phyloP scores from a whole-genome alignment of 768 basidiomycete genomes.

The Rhizopogon vulgaris region DNA sequence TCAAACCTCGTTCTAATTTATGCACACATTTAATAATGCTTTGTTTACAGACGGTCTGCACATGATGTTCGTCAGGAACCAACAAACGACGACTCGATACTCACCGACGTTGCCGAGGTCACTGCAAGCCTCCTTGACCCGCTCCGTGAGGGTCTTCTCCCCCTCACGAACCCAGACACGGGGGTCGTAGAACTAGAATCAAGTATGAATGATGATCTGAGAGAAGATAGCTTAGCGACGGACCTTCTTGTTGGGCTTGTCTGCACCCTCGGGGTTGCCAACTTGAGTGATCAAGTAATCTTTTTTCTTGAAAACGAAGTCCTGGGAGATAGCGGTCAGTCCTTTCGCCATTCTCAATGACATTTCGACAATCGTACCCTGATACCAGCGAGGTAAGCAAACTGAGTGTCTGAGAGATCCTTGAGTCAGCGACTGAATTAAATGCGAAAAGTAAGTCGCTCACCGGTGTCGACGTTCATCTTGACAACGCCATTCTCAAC shows the following conservation, averaged over 20 bases:
- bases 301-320: constrained; percentile 82
- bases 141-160: constrained; percentile 82
- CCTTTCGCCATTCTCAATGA: neutral
- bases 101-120: constrained; percentile 74
- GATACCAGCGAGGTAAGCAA: constrained; percentile 85
- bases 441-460: constrained; percentile 1
- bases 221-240: neutral
- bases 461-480: constrained; percentile 96
- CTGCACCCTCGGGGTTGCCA: constrained; percentile 93
- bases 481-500: constrained; percentile 93
- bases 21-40: neutral
- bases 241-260: constrained; percentile 99
- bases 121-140: constrained; percentile 89
- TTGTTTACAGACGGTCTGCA: constrained; percentile 19
- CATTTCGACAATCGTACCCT: constrained; percentile 38
- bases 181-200: constrained; percentile 76
- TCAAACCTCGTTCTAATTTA: neutral
- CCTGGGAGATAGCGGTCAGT: constrained; percentile 32
- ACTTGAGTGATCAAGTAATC: constrained; percentile 89
- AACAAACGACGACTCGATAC: constrained; percentile 12
- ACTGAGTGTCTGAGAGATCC: constrained; percentile 68
- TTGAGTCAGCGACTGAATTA: constrained; percentile 1
- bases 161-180: constrained; percentile 99
- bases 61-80: neutral
- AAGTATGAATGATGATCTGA: neutral